Base-by-base conservation (phyloP, 176 grass and related monocot genomes). In the Guadua angustifolia region DNA sequence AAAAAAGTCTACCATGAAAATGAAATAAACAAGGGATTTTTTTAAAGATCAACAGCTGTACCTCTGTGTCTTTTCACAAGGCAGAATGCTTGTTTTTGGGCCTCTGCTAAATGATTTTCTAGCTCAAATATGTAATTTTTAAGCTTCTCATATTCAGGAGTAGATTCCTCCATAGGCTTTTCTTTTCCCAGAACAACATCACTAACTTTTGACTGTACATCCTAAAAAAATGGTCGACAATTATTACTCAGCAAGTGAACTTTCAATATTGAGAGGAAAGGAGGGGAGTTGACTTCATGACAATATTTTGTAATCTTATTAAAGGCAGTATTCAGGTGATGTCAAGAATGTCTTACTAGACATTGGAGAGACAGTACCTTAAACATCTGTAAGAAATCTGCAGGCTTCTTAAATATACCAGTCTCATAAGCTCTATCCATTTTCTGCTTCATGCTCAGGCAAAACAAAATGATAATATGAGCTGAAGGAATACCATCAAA, bases 21-120 rank as follows among this genome's bases (percentile, higher is more conserved):
- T 70, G 15, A 82, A 75, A 5, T 46, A 25, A 75, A 12, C 39
- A 78, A 76, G 21, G 44, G 62, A 5, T 1, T 12, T 17, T 81
- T 47, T 21, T 47, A 58, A 49, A 17, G 68, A 53, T 43, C 57
- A 79, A 81, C 61, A 26, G 11, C 25, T 74, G 46, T 86, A 99
- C 97, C 97, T 94, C 89, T 92, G 75, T 99, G 97, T 74, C 97
- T 90, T 87, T 99, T 99, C 74, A 99, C 97, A 89, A 99, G 93
- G 80, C 97, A 89, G 67, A 91, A 94, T 78, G 97, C 97, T 79
- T 99, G 97, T 86, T 94, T 99, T 64, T 99, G 97, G 42, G 97
- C 85, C 88, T 99, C 97, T 79, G 89, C 87, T 84, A 96, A 88
- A 89, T 94, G 97, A 61, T 86, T 94, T 89, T 99, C 93, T 88